phyloP scores from a whole-genome alignment of 192 early-diverging fungal genomes.

The Podila clonocystis region DNA sequence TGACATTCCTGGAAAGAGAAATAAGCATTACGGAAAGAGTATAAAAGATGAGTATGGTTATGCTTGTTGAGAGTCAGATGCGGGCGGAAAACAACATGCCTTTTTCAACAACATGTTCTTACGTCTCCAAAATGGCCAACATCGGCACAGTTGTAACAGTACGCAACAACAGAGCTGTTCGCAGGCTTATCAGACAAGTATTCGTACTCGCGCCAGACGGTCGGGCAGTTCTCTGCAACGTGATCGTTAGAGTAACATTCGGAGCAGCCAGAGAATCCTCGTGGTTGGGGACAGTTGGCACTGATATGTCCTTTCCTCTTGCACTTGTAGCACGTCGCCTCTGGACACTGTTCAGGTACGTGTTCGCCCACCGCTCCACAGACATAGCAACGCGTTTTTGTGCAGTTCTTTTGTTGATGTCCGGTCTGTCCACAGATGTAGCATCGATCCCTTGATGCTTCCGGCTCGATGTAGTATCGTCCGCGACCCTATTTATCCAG shows the following conservation, averaged over 20 bases:
- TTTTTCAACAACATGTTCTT: not conserved
- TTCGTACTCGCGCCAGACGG: slow-evolving; percentile 34
- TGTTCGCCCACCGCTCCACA: slow-evolving; percentile 35
- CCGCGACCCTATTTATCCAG: slow-evolving; percentile 6
- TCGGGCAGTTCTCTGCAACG: slow-evolving; percentile 36
- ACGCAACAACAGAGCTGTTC: not conserved
- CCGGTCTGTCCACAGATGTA: slow-evolving; percentile 16
- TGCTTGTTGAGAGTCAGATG: not conserved
- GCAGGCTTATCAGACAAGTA: not conserved
- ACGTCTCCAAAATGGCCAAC: slow-evolving; percentile 48
- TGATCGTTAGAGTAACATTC: slow-evolving; percentile 14
- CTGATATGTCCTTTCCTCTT: slow-evolving; percentile 33
- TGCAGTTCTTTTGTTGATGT: slow-evolving; percentile 19
- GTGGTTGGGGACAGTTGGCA: slow-evolving; percentile 5
- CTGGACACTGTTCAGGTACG: slow-evolving; percentile 3
- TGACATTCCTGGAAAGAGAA: slow-evolving; percentile 12
- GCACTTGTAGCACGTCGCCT: slow-evolving; percentile 23
- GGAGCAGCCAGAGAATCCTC: slow-evolving; percentile 5
- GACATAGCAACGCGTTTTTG: not conserved
- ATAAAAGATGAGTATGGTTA: not conserved
- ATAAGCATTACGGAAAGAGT: not conserved
- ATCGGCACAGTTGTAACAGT: slow-evolving; percentile 42
- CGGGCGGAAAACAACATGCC: not conserved
- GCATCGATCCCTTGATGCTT: not conserved
- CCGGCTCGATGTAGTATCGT: slow-evolving; percentile 35